phyloP scores from a whole-genome alignment of 176 grass and related monocot genomes.

The Bromus sterilis region DNA sequence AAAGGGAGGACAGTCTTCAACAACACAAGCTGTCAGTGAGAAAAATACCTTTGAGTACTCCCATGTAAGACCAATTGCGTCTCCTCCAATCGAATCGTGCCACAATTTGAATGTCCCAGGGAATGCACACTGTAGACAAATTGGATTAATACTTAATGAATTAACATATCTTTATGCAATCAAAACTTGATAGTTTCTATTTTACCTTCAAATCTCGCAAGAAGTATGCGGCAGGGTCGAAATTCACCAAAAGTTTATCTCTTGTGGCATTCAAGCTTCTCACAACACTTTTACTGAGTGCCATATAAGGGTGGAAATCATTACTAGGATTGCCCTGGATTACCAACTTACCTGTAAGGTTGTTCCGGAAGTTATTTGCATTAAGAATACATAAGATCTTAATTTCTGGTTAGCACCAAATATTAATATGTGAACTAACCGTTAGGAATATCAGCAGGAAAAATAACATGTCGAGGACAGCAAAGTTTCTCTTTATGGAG shows the following conservation, averaged over 20 bases:
- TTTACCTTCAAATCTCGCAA: conserved; percentile 70
- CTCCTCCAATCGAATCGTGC: conserved; percentile 88
- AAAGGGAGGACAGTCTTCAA: not conserved
- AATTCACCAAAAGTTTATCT: conserved; percentile 81
- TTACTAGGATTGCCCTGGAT: conserved; percentile 70
- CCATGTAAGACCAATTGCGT: conserved; percentile 86
- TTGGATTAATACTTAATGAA: conserved; percentile 4
- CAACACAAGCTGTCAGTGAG: not conserved
- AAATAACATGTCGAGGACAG: conserved; percentile 64
- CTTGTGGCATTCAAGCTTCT: conserved; percentile 56
- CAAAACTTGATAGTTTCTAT: conserved; percentile 1
- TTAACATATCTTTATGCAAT: not conserved
- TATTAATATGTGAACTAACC: conserved; percentile 36
- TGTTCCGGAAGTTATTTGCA: conserved; percentile 11
- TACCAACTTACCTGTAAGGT: conserved; percentile 59
- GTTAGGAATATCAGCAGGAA: conserved; percentile 47
- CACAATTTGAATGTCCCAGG: conserved; percentile 66
- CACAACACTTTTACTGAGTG: conserved; percentile 27
- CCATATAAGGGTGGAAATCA: conserved; percentile 67
- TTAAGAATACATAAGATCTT: not conserved
- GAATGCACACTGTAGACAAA: conserved; percentile 53
- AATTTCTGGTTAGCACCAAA: not conserved
- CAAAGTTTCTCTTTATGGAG: conserved; percentile 75
- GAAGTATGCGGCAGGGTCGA: conserved; percentile 64
- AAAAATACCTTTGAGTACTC: conserved; percentile 66